These are phyloP conservation scores for Diddensiella caesifluorescens DNA, from an alignment of 805 yeast genomes.

Conservation along the genomic window DNA sequence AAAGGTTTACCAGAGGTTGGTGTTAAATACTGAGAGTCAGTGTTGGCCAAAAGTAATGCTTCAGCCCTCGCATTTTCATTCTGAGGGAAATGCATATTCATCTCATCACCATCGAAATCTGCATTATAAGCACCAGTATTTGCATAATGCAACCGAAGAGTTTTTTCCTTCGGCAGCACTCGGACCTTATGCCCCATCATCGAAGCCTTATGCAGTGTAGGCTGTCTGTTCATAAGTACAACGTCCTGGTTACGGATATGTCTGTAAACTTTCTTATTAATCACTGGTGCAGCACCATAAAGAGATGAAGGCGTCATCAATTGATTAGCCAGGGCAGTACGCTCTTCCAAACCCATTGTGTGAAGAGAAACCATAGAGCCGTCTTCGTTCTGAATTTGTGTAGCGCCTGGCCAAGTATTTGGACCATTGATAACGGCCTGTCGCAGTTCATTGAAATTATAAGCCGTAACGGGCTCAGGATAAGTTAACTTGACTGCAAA, in stretches of 20 bases:
- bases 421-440: conserved; percentile 98
- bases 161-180: conserved; percentile 95
- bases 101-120: conserved; percentile 99
- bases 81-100: conserved; percentile 99
- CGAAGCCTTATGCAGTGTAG: conserved; percentile 97
- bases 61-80: conserved; percentile 96
- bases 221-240: conserved; percentile 98
- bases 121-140: conserved; percentile 99
- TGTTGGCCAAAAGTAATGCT: conserved; percentile 89
- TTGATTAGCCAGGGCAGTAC: conserved; percentile 93
- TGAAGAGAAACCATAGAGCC: conserved; percentile 75
- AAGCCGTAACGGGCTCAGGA: conserved; percentile 95
- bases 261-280: conserved; percentile 89
- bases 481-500: conserved; percentile 93
- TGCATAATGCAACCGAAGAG: conserved; percentile 93
- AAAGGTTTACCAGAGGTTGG: conserved; percentile 98
- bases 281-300: conserved; percentile 49
- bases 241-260: conserved; percentile 94
- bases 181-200: conserved; percentile 99
- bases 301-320: conserved; percentile 69
- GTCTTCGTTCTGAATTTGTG: conserved; percentile 92
- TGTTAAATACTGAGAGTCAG: conserved; percentile 94
- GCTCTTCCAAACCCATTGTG: conserved; percentile 88
- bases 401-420: conserved; percentile 98
- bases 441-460: conserved; percentile 84